phyloP scores from a whole-genome alignment of 2,329 filamentous ascomycete genomes.

The Dendrostoma leiphaemia region DNA sequence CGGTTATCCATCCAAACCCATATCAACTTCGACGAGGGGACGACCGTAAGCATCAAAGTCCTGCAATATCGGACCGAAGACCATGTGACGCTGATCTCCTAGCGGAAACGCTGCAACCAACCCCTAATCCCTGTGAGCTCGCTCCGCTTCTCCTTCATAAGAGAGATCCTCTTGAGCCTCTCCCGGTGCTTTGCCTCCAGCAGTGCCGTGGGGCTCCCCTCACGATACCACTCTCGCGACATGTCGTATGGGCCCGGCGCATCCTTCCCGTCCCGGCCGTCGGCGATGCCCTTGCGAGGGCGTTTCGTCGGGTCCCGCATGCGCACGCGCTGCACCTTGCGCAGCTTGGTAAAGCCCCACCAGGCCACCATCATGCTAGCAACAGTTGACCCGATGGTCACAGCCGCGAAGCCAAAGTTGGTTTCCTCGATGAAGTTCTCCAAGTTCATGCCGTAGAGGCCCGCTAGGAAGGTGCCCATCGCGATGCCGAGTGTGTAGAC shows the following conservation, averaged over 20 bases:
- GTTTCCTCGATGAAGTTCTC: slow-evolving; percentile 98
- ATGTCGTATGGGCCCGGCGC: slow-evolving; percentile 8
- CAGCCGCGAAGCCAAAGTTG: slow-evolving; percentile 76
- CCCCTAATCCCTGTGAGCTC: slow-evolving; percentile 30
- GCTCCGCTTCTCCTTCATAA: slow-evolving; percentile 38
- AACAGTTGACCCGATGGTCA: slow-evolving; percentile 68
- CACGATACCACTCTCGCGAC: slow-evolving; percentile 39
- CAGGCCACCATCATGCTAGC: slow-evolving; percentile 76
- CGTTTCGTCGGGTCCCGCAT: slow-evolving; percentile 49
- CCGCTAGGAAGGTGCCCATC: slow-evolving; percentile 90
- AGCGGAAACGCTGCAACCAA: slow-evolving; percentile 20
- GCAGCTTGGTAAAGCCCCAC: slow-evolving; percentile 80
- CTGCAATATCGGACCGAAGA: too few species aligned
- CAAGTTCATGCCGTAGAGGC: slow-evolving; percentile 99
- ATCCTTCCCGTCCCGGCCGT: slow-evolving; percentile 2
- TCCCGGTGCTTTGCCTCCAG: slow-evolving; percentile 55
- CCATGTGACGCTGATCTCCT: too few species aligned
- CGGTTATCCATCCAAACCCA: background rate
- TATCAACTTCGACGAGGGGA: background rate
- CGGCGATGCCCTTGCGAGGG: background rate
- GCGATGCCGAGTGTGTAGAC: slow-evolving; percentile 93
- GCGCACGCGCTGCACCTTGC: slow-evolving; percentile 81
- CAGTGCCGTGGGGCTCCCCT: slow-evolving; percentile 49
- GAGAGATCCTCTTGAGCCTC: slow-evolving; percentile 50
- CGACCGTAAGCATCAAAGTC: too few species aligned